Evolutionary conservation across 2,329 filamentous ascomycete species (phyloP), one percentile per base, ranked within the genome.

Genomic region (Fusarium graminum): DNA sequence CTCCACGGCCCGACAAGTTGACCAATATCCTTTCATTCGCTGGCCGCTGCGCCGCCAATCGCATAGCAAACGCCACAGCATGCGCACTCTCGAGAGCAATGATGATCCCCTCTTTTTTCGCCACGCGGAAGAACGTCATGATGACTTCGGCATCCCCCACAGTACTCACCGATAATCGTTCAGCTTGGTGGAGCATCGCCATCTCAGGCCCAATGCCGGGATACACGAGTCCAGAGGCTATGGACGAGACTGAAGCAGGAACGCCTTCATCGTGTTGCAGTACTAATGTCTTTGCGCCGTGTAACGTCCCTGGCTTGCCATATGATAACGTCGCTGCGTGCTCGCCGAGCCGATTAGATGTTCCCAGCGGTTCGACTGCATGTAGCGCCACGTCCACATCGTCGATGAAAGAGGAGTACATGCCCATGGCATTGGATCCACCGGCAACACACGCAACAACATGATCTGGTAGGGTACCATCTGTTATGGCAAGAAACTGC

Each of bases 261-360:
- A 13, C 11, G 0, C 45, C 52, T 40, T 7, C 39, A 0, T 29
- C 32, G 7, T 53, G 19, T 7, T 60, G 57, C 2, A 60, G 46
- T 1, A 60, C 57, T 2, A 60, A 8, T 6, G 57, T 60, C 7
- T 53, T 60, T 25, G 57, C 55, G 2, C 55, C 57, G n/a, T 60
- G 57, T 4, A 60, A 12, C 1, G 28, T 60, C 8, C 57, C 57
- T 13, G 17, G 39, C 4, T 7, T 41, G 1, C 57, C 55, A 4
- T 44, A 60, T 3, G 55, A 60, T 10, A 60, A 7, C 2, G 54
- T 60, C 1, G 57, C 57, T 19, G 57, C 55, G 16, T 60, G 57
- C 2, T 60, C 40, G 1, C 57, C 57, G 1, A 44, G 16, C 7
- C 36, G 6, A 2, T n/a, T 17, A 12, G 55, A 60, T 30, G 6